Conservation (phyloP, 2,329 filamentous ascomycete species). For the Xylariomycetidae sp. region DNA sequence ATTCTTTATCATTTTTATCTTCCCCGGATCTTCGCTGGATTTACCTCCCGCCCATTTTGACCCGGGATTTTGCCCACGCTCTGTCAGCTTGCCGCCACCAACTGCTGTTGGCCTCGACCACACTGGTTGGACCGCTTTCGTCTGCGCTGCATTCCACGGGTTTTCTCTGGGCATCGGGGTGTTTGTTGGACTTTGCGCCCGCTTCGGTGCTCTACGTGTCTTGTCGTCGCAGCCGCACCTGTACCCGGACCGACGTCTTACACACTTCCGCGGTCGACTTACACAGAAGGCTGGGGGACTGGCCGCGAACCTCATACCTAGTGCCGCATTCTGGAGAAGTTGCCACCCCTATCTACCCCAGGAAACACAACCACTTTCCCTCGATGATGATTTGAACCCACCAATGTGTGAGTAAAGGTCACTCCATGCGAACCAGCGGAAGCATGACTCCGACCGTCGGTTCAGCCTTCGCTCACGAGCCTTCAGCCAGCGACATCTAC, state of each 20-base stretch:
- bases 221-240: no score
- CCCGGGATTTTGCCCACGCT: constrained; percentile 10
- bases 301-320: constrained; percentile 4
- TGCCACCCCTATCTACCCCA: no score
- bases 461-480: constrained; percentile 25
- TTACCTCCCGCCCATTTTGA: constrained; percentile 6
- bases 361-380: background rate
- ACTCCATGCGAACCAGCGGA: constrained; percentile 22
- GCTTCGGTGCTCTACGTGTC: background rate
- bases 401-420: constrained; percentile 29
- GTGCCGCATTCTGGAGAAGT: no score
- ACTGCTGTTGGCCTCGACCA: no score
- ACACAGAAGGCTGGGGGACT: constrained; percentile 2
- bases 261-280: background rate
- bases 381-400: constrained; percentile 24
- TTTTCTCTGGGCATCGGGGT: background rate
- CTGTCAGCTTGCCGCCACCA: background rate
- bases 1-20: constrained; percentile 14
- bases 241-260: no score
- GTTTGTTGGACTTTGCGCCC: no score
- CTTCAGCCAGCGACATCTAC: constrained; percentile 33
- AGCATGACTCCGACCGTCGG: constrained; percentile 29
- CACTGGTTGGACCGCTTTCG: background rate
- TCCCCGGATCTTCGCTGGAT: constrained; percentile 6
- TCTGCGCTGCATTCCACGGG: background rate